Evolutionary conservation across 2,329 filamentous ascomycete genomes (phyloP).

Genomic region (Colletotrichum noveboracense): DNA sequence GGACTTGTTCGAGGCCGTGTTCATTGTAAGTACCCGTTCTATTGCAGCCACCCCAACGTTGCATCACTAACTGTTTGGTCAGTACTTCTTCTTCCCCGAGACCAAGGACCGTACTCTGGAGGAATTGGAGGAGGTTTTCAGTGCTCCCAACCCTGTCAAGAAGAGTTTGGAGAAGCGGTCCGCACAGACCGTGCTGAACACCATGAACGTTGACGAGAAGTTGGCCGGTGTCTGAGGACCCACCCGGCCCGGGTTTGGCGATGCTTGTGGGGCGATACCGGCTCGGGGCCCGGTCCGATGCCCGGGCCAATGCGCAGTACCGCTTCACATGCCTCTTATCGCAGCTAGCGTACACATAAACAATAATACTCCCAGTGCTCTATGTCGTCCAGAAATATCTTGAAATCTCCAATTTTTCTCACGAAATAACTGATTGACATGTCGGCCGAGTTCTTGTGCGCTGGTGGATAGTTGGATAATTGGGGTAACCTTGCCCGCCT

Average conservation of each 20-base stretch:
- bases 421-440: not conserved
- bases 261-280: not conserved
- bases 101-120: conserved; percentile 55
- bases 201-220: conserved; percentile 16
- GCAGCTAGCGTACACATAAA: not conserved
- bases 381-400: not conserved
- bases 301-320: not conserved
- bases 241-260: conserved; percentile 2
- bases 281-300: not conserved
- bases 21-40: conserved; percentile 31
- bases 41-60: not conserved
- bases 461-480: not conserved
- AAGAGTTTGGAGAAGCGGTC: conserved; percentile 45
- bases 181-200: conserved; percentile 44
- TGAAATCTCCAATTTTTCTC: not conserved
- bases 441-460: not conserved
- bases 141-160: conserved; percentile 48
- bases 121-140: conserved; percentile 58
- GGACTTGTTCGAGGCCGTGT: conserved; percentile 44
- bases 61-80: not conserved
- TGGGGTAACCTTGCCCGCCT: not conserved
- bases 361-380: not conserved
- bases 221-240: conserved; percentile 36
- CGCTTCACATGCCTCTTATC: not conserved
- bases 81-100: conserved; percentile 55